phyloP scores from a whole-genome alignment of 2,329 filamentous ascomycete genomes.

The Cladosporium velox region DNA sequence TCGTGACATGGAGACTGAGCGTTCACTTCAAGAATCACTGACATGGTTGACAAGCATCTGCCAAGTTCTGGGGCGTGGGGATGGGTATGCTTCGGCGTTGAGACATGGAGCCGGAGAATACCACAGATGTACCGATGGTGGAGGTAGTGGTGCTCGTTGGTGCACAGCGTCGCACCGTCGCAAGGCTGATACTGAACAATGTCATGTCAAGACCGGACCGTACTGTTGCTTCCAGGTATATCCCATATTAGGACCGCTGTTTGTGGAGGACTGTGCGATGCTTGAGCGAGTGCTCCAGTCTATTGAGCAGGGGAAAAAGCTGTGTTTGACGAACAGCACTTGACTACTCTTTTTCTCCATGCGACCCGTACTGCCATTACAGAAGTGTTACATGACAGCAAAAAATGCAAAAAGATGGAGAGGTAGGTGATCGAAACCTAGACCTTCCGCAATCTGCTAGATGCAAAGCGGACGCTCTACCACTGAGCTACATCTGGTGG shows the following conservation, averaged over 20 bases:
- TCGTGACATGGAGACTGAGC: background rate
- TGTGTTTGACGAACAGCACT: background rate
- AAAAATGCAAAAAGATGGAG: constrained; percentile 16
- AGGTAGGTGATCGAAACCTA: constrained; percentile 21
- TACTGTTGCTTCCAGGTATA: background rate
- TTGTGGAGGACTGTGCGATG: background rate
- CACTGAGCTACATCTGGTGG: constrained; percentile 15
- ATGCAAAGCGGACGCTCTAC: constrained; percentile 22
- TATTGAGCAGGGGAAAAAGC: background rate
- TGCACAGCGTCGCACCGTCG: background rate
- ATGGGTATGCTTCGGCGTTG: background rate
- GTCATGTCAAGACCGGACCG: background rate
- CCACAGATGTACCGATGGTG: background rate
- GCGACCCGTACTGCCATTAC: background rate
- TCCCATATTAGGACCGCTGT: background rate
- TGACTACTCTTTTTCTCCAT: background rate
- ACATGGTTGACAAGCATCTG: background rate
- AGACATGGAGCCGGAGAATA: background rate
- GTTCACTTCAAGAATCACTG: background rate
- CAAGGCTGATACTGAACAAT: background rate
- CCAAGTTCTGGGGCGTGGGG: constrained; percentile 4
- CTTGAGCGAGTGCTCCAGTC: background rate
- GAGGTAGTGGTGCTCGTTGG: background rate
- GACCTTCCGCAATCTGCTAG: constrained; percentile 18
- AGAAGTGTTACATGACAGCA: background rate